These are phyloP conservation scores for Apiotrichum brassicae DNA, from an alignment of 1,284 basidiomycete species.

Conservation along the genomic window DNA sequence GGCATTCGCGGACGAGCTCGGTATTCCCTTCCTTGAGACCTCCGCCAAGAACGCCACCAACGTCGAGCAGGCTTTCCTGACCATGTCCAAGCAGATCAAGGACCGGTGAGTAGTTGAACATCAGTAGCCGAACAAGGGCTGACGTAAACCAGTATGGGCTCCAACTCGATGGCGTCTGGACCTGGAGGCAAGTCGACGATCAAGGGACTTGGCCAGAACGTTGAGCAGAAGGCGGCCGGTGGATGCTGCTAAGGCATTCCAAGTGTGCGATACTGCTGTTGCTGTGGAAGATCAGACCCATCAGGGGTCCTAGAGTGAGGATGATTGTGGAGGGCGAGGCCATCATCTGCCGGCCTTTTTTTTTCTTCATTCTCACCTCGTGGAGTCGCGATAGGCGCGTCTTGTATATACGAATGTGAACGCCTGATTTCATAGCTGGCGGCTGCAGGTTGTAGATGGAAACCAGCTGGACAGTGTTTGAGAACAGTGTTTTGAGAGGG, in stretches of 20 bases:
- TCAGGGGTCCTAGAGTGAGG: constrained; percentile 5
- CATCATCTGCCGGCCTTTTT: background rate
- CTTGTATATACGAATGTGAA: constrained; percentile 26
- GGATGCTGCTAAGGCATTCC: constrained; percentile 61
- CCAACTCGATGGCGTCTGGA: constrained; percentile 48
- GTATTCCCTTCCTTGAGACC: constrained; percentile 96
- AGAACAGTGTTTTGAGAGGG: no score
- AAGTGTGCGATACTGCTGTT: background rate
- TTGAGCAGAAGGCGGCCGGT: constrained; percentile 64
- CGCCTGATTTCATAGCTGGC: constrained; percentile 15
- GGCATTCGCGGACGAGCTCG: constrained; percentile 94
- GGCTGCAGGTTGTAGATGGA: background rate
- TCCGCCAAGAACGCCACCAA: constrained; percentile 98
- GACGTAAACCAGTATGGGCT: constrained; percentile 50
- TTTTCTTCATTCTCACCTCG: constrained; percentile 1
- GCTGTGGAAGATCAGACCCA: background rate
- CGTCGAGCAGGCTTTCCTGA: constrained; percentile 99
- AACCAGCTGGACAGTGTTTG: no score
- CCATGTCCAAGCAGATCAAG: constrained; percentile 98
- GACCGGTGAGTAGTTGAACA: constrained; percentile 54
- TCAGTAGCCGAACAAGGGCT: background rate
- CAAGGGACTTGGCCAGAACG: constrained; percentile 62
- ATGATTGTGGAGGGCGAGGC: constrained; percentile 3
- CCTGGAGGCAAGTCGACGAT: constrained; percentile 50
- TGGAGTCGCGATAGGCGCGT: constrained; percentile 9